phyloP scores from a whole-genome alignment of 306 rosid genomes.

The Herpetospermum pedunculosum region DNA sequence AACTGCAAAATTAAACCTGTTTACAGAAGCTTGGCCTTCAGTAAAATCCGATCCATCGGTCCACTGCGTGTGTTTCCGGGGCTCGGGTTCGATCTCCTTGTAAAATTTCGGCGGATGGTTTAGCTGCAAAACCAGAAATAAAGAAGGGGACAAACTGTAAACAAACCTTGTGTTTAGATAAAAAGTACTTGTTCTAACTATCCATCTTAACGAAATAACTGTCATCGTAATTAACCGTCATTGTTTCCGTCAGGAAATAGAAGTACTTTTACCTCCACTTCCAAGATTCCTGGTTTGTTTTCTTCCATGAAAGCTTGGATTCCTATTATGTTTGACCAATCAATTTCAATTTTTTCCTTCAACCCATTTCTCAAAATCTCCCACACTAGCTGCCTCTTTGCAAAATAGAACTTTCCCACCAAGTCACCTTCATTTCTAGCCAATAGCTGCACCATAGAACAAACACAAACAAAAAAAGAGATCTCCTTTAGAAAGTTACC shows the following conservation, averaged over 20 bases:
- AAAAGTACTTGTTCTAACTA: neutral
- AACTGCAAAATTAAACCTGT: neutral
- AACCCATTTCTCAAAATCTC: slow-evolving; percentile 7
- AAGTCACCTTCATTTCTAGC: slow-evolving; percentile 9
- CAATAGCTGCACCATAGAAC: neutral
- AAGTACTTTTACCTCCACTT: neutral
- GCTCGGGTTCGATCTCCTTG: slow-evolving; percentile 8
- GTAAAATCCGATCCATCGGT: neutral
- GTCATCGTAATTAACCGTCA: neutral
- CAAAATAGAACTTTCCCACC: slow-evolving; percentile 2
- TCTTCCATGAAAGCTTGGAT: slow-evolving; percentile 1
- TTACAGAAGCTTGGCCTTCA: neutral
- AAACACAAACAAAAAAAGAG: neutral
- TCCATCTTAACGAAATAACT: neutral
- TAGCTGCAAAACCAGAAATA: neutral
- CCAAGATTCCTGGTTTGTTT: slow-evolving; percentile 6
- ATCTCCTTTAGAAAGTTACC: neutral
- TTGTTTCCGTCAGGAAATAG: neutral
- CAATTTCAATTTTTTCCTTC: slow-evolving; percentile 3
- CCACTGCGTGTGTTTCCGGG: slow-evolving; percentile 6
- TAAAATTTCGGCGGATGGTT: neutral
- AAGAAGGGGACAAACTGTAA: neutral
- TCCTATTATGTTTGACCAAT: slow-evolving; percentile 4
- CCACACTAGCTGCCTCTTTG: slow-evolving; percentile 5
- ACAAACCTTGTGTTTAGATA: neutral